phyloP scores from a whole-genome alignment of 2,329 filamentous ascomycete species.

The Ceratocystis lukuohia region DNA sequence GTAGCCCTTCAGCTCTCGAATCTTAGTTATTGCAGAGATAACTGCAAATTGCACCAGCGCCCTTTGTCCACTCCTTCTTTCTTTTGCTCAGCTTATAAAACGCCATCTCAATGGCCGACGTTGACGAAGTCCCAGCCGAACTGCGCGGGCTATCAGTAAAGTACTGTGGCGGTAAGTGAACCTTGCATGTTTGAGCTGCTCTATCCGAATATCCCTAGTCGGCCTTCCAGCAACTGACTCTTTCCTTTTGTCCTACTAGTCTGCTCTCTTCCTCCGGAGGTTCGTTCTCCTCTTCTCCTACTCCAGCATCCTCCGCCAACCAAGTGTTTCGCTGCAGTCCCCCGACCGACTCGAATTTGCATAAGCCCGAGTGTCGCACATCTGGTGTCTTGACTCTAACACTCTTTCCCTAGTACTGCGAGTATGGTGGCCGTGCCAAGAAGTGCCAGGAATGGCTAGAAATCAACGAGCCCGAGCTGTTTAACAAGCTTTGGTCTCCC shows the following conservation, averaged over 20 bases:
- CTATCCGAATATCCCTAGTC: too few relatives aligned
- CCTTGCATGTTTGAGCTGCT: not conserved
- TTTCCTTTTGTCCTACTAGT: conserved; percentile 30
- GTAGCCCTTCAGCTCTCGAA: not conserved
- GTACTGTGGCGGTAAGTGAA: conserved; percentile 45
- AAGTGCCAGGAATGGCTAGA: conserved; percentile 97
- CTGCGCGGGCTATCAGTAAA: conserved; percentile 27
- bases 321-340: conserved; percentile 12
- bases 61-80: not conserved
- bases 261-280: conserved; percentile 53
- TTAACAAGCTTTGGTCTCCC: conserved; percentile 70
- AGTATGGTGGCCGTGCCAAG: conserved; percentile 90
- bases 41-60: not conserved
- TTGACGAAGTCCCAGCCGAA: conserved; percentile 17
- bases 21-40: not conserved
- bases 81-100: not conserved
- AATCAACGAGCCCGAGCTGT: conserved; percentile 58
- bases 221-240: not conserved
- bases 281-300: conserved; percentile 26
- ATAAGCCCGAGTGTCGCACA: not conserved
- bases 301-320: not conserved
- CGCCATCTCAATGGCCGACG: conserved; percentile 17
- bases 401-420: conserved; percentile 63
- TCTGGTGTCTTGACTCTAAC: conserved; percentile 19
- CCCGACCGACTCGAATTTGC: conserved; percentile 7